Evolutionary conservation across 805 yeast species (phyloP).

Genomic region (Candida chauliodis): DNA sequence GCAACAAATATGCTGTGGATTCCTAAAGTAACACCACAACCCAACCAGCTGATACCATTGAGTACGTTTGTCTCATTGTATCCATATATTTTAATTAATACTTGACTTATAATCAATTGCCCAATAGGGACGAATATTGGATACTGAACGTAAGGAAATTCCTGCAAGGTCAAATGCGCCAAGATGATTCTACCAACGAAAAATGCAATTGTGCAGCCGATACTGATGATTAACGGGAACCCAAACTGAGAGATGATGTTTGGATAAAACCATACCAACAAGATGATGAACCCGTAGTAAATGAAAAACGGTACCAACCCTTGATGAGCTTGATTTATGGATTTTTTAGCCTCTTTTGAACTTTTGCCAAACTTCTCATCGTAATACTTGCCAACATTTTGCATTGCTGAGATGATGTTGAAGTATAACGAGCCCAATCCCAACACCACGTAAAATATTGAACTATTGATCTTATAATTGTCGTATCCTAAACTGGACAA

Average conservation of each 20-base stretch:
- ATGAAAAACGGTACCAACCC: conserved; percentile 69
- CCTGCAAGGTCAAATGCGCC: conserved; percentile 78
- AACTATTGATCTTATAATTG: conserved; percentile 32
- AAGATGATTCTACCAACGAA: conserved; percentile 87
- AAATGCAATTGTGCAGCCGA: conserved; percentile 76
- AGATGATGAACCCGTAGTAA: conserved; percentile 47
- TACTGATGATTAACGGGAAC: conserved; percentile 60
- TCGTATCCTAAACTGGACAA: conserved; percentile 31
- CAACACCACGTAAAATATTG: conserved; percentile 43
- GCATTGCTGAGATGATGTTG: conserved; percentile 67
- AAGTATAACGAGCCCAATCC: conserved; percentile 56
- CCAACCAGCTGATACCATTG: conserved; percentile 56
- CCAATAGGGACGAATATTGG: conserved; percentile 64
- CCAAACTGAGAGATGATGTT: conserved; percentile 42
- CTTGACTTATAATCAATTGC: conserved; percentile 38
- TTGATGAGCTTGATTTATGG: conserved; percentile 40
- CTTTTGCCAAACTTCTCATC: conserved; percentile 22
- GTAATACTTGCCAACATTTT: conserved; percentile 52
- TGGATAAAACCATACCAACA: conserved; percentile 50
- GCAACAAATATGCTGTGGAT: conserved; percentile 69
- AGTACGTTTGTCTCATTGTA: conserved; percentile 42
- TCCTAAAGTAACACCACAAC: conserved; percentile 64
- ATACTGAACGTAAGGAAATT: conserved; percentile 69
- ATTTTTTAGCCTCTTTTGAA: conserved; percentile 22
- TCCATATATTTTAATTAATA: conserved; percentile 34